Evolutionary conservation across 2,329 filamentous ascomycete genomes (phyloP).

Genomic region (Ophiostoma ulmi): DNA sequence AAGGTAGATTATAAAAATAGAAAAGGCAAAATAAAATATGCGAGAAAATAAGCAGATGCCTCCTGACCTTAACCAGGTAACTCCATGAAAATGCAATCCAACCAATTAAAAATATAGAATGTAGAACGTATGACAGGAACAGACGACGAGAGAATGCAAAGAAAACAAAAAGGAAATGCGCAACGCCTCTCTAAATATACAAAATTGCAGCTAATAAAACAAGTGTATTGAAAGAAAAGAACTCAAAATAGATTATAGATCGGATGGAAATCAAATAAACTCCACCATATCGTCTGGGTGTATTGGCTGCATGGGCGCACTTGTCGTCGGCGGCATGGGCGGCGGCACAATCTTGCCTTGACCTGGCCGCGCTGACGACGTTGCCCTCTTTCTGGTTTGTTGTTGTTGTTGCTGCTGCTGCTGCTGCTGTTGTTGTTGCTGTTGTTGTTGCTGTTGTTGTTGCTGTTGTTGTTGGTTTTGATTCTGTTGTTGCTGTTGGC

Average conservation of each 20-base stretch:
- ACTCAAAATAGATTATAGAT: neutral
- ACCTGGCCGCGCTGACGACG: neutral
- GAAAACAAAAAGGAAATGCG: neutral
- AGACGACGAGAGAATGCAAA: neutral
- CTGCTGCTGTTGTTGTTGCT: neutral
- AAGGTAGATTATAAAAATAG: neutral
- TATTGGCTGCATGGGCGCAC: conserved; percentile 16
- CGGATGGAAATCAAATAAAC: conserved; percentile 16
- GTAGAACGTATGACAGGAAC: neutral
- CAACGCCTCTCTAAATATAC: neutral
- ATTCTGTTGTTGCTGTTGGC: neutral
- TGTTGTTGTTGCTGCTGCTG: conserved; percentile 10
- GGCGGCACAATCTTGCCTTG: conserved; percentile 14
- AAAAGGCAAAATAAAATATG: neutral
- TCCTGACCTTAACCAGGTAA: conserved; percentile 9
- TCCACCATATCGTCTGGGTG: conserved; percentile 22
- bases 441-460: neutral
- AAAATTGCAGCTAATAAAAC: conserved; percentile 10
- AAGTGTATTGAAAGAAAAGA: conserved; percentile 6
- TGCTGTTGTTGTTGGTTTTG: conserved; percentile 1
- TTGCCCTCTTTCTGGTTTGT: conserved; percentile 9
- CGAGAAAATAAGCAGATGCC: neutral
- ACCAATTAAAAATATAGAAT: conserved; percentile 11
- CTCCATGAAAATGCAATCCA: conserved; percentile 19
- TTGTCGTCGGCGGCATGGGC: conserved; percentile 21